Percentiles rank a stretch among this genome's conserved stretches.
phyloP scores from a whole-genome alignment of 371 early-diverging fungal genomes.

The Actinomortierella ambigua region DNA sequence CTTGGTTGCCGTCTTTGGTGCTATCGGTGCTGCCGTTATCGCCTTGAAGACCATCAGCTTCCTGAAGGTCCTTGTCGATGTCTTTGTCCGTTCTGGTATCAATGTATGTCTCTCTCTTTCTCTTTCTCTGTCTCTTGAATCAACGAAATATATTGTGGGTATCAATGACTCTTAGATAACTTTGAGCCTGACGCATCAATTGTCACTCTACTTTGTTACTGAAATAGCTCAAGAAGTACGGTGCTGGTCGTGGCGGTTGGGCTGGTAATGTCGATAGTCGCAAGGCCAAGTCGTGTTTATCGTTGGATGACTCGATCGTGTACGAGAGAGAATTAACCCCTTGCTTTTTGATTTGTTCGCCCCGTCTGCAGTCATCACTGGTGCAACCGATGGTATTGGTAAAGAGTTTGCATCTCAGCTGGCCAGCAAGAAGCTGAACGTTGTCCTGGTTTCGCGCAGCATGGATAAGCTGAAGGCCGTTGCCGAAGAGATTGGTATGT shows the following conservation, averaged over 20 bases:
- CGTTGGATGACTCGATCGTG: no score
- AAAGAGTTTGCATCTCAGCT: slow-evolving; percentile 92
- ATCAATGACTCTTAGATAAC: not conserved
- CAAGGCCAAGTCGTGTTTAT: not conserved
- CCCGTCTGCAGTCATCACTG: slow-evolving; percentile 81
- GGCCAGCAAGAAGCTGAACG: slow-evolving; percentile 85
- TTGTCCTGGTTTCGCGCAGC: slow-evolving; percentile 90
- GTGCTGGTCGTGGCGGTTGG: slow-evolving; percentile 85
- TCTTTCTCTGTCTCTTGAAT: not conserved
- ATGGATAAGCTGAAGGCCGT: slow-evolving; percentile 83
- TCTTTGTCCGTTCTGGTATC: slow-evolving; percentile 64
- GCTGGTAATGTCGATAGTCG: slow-evolving; percentile 62
- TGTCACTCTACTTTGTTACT: slow-evolving; percentile 5
- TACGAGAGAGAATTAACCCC: not conserved
- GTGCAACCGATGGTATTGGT: slow-evolving; percentile 98
- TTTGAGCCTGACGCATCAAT: not conserved
- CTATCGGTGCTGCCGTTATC: slow-evolving; percentile 55
- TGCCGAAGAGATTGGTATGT: slow-evolving; percentile 71
- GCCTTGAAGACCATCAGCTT: slow-evolving; percentile 54
- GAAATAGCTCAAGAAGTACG: slow-evolving; percentile 75
- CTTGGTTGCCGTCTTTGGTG: slow-evolving; percentile 49
- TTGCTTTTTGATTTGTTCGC: not conserved
- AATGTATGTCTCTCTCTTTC: slow-evolving; percentile 47
- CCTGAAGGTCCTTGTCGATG: slow-evolving; percentile 57
- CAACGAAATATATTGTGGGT: not conserved